phyloP scores from a whole-genome alignment of 106 monocot genomes.

The Allium cepa region DNA sequence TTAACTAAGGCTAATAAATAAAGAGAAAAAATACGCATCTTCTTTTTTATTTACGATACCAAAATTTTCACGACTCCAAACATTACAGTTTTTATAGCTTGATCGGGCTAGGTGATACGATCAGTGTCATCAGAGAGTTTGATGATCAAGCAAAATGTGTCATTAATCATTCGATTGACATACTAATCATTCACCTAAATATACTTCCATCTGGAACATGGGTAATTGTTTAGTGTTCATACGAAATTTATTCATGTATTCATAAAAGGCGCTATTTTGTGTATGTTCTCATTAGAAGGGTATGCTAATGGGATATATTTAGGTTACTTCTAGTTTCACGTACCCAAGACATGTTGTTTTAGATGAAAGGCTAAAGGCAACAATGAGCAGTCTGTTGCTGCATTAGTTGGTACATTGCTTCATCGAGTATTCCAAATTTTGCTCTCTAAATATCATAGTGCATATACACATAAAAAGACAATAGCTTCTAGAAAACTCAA shows the following conservation, averaged over 20 bases:
- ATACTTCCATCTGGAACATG: constrained; percentile 87
- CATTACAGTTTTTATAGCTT: constrained; percentile 71
- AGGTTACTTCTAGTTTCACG: constrained; percentile 96
- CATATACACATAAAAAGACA: too few relatives aligned
- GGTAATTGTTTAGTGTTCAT: constrained; percentile 27
- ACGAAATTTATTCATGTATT: neutral
- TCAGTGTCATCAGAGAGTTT: constrained; percentile 82
- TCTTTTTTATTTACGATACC: too few relatives aligned
- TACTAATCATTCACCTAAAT: constrained; percentile 74
- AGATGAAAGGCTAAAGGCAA: constrained; percentile 79
- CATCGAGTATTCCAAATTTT: constrained; percentile 99
- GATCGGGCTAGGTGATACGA: constrained; percentile 69
- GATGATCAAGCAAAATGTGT: constrained; percentile 63
- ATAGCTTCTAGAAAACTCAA: neutral
- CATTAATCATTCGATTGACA: constrained; percentile 49
- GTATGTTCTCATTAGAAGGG: constrained; percentile 1
- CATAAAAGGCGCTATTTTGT: neutral
- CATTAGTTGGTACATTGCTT: constrained; percentile 87
- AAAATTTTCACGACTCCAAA: too few relatives aligned
- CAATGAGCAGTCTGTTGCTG: constrained; percentile 59
- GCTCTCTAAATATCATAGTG: neutral
- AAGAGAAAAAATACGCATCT: too few relatives aligned
- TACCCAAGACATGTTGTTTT: constrained; percentile 79
- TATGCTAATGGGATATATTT: constrained; percentile 15
- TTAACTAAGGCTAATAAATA: too few relatives aligned